phyloP scores from a whole-genome alignment of 2,329 filamentous ascomycete genomes.

The Verticillium klebahnii region DNA sequence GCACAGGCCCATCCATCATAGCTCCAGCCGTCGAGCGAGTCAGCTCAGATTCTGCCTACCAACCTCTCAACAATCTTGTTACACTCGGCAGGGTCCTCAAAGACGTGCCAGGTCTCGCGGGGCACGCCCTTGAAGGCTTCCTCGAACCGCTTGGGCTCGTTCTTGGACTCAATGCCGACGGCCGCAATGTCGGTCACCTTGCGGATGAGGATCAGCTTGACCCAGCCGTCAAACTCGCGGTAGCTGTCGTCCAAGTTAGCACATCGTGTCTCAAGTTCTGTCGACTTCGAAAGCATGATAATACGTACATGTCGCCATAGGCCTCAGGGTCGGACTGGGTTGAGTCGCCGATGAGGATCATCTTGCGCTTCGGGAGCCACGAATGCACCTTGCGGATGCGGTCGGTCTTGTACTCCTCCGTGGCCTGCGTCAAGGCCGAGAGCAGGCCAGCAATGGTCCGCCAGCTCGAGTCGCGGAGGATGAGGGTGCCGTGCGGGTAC shows the following conservation, averaged over 20 bases:
- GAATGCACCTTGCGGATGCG: conserved; percentile 72
- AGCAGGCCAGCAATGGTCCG: conserved; percentile 78
- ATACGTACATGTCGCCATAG: conserved; percentile 70
- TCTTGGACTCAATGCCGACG: conserved; percentile 67
- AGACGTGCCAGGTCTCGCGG: conserved; percentile 70
- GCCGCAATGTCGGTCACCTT: conserved; percentile 73
- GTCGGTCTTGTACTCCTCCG: conserved; percentile 79
- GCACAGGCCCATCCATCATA: neutral
- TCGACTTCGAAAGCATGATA: neutral
- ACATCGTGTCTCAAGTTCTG: neutral
- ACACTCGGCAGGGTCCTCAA: conserved; percentile 70
- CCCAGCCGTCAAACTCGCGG: conserved; percentile 66
- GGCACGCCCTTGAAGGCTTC: conserved; percentile 77
- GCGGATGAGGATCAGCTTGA: conserved; percentile 79
- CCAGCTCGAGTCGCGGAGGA: conserved; percentile 83
- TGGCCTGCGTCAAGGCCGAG: conserved; percentile 72
- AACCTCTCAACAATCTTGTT: conserved; percentile 29
- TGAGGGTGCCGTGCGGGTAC: conserved; percentile 74
- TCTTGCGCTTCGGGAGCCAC: conserved; percentile 74
- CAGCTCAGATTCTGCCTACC: conserved; percentile 8
- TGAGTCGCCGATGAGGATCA: conserved; percentile 84
- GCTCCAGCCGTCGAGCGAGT: neutral
- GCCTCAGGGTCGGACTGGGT: conserved; percentile 90
- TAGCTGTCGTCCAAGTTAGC: conserved; percentile 33
- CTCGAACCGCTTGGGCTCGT: conserved; percentile 71